phyloP scores from a whole-genome alignment of 2,329 filamentous ascomycete genomes.

The Exophiala calicioides region DNA sequence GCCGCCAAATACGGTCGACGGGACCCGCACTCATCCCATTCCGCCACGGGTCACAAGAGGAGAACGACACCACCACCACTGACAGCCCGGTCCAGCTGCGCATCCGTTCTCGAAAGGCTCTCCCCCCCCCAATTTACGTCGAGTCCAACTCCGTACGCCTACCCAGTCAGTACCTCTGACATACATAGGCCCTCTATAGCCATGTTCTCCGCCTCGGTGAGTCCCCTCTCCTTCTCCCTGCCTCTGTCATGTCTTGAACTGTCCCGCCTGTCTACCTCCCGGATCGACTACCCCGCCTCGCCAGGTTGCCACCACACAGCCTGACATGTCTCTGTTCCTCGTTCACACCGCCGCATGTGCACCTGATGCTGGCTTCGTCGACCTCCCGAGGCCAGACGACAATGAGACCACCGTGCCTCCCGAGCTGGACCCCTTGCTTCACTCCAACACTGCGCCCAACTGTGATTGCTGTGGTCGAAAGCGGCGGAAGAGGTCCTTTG shows the following conservation, averaged over 20 bases:
- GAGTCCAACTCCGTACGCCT: conserved; percentile 14
- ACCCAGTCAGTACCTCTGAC: conserved; percentile 21
- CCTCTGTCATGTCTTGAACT: conserved; percentile 14
- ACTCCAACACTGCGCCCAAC: conserved; percentile 11
- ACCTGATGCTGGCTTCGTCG: conserved; percentile 30
- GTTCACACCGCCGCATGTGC: conserved; percentile 25
- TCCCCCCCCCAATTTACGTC: conserved; percentile 17
- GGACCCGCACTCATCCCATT: too few relatives aligned
- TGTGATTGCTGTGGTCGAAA: conserved; percentile 27
- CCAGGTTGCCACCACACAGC: conserved; percentile 17
- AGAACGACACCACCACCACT: too few relatives aligned
- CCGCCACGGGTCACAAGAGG: too few relatives aligned
- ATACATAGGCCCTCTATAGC: conserved; percentile 24
- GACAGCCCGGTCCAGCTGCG: conserved; percentile 1
- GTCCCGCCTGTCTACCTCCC: conserved; percentile 7
- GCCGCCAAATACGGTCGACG: not conserved
- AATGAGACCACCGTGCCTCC: conserved; percentile 6
- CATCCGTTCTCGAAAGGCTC: conserved; percentile 18
- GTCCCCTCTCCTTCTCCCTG: conserved; percentile 18
- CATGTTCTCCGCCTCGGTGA: conserved; percentile 30
- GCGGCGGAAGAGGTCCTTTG: conserved; percentile 24
- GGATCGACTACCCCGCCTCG: conserved; percentile 21
- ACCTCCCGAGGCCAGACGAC: conserved; percentile 18
- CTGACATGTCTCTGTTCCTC: conserved; percentile 26
- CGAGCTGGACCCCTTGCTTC: conserved; percentile 21